Conservation (phyloP, 148 eudicot species). For the Chenopodium quinoa region DNA sequence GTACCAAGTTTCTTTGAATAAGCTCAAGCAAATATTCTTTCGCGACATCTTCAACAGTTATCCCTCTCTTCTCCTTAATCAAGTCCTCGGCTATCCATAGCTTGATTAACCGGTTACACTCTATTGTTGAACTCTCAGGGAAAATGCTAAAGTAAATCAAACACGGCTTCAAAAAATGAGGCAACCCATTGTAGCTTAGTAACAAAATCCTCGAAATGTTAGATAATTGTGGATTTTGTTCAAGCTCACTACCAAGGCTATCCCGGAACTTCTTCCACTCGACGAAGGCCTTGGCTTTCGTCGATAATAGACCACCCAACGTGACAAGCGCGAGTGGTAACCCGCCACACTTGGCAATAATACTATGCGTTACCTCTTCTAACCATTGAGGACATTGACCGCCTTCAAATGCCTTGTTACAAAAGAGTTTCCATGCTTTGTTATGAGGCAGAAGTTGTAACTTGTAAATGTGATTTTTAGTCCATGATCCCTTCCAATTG, state of each 20-base stretch:
- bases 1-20: background rate
- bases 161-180: conserved; percentile 3
- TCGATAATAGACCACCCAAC: background rate
- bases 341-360: conserved; percentile 1
- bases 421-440: conserved; percentile 5
- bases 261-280: conserved; percentile 3
- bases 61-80: background rate
- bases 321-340: conserved; percentile 2
- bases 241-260: background rate
- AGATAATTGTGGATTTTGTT: background rate
- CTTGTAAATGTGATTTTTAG: background rate
- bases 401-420: conserved; percentile 3
- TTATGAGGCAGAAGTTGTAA: background rate
- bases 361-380: background rate
- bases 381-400: background rate
- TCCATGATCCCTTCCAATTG: background rate
- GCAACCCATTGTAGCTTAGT: background rate
- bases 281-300: background rate
- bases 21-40: conserved; percentile 5
- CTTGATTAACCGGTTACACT: background rate
- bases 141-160: background rate
- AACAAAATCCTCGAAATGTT: background rate
- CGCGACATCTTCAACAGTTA: conserved; percentile 1
- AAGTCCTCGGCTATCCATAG: conserved; percentile 14
- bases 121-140: background rate